phyloP scores from a whole-genome alignment of 2,329 filamentous ascomycete genomes.

The Lachnellula cervina region DNA sequence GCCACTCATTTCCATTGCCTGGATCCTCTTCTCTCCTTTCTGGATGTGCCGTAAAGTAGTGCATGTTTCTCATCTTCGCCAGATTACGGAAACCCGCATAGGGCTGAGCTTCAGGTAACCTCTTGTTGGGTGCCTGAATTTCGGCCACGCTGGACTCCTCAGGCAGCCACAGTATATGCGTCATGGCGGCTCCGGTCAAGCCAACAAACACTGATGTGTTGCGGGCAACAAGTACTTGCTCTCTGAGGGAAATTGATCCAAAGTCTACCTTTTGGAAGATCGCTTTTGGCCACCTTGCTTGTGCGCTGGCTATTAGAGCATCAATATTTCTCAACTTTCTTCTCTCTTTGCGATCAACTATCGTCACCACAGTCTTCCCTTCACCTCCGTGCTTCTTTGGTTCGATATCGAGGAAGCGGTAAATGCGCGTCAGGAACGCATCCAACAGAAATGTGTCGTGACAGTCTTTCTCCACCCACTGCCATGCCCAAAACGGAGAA shows the following conservation, averaged over 20 bases:
- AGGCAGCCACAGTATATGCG: constrained; percentile 25
- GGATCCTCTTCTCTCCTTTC: neutral
- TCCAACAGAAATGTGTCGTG: constrained; percentile 11
- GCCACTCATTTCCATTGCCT: constrained; percentile 12
- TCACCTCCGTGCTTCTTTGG: neutral
- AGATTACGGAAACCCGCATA: constrained; percentile 11
- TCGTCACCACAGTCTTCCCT: constrained; percentile 15
- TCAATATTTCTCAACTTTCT: constrained; percentile 19
- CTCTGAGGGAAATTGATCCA: constrained; percentile 13
- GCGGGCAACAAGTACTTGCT: constrained; percentile 22
- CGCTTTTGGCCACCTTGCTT: constrained; percentile 14
- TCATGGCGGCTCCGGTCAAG: constrained; percentile 25
- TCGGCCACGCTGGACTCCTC: constrained; percentile 20
- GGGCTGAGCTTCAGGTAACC: neutral
- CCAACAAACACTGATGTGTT: constrained; percentile 23
- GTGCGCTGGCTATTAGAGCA: constrained; percentile 10
- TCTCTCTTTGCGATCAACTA: constrained; percentile 19
- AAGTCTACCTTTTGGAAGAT: constrained; percentile 21
- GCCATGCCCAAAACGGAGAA: constrained; percentile 28
- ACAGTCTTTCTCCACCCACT: constrained; percentile 16
- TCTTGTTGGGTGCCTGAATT: constrained; percentile 6
- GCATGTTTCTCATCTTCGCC: constrained; percentile 6
- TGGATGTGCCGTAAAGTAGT: constrained; percentile 13
- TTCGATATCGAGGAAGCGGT: constrained; percentile 7
- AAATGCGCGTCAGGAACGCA: constrained; percentile 13